Evolutionary conservation across 768 basidiomycete species (phyloP), one percentile per base, ranked within the genome.

Genomic region (Termitomyces sp.): DNA sequence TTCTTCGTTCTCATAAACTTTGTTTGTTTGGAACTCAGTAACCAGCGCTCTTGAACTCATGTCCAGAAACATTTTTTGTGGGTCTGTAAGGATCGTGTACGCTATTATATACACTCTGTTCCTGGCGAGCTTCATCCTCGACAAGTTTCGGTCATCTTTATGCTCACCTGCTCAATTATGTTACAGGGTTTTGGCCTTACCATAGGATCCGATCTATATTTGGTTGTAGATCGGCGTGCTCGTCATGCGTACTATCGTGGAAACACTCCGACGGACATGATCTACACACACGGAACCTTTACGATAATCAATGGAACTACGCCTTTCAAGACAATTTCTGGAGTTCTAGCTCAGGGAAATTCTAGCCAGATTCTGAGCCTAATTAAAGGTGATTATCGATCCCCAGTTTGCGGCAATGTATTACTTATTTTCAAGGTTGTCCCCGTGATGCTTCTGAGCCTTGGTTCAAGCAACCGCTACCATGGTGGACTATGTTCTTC

Each of bases 61-160:
- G 68, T 92, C 90, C 14, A 83, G 82, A 65, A 92, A 89, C 64
- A 79, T 92, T 37, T 82, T 92, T 53, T 89, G 88, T 61, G 91
- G 90, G 29, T 87, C 88, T 21, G 90, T 92, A 34, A 77, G 90
- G 59, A 84, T 92, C 69, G 89, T 92, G 29, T 92, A 91, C 64
- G 90, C 91, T 14, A 87, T 91, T 58, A 91, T 93, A 42, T 93
- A 92, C 65, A 91, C 90, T 0, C 75, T 92, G 43, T 92, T 92
- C 68, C 72, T 93, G 64, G 89, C 87, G 65, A 58, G 79, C 27
- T 37, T 41, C 21, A 45, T 58, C 11, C 38, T 43, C 29, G 5
- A 35, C 19, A 41, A 19, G 40, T 31, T 27, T 53, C 11, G 25
- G n/a, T 27, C 52, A 31, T 47, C 42, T 23, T 40, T 35, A 41